Conservation (phyloP, 371 early-diverging fungal species). For the Mortierella sp. region DNA sequence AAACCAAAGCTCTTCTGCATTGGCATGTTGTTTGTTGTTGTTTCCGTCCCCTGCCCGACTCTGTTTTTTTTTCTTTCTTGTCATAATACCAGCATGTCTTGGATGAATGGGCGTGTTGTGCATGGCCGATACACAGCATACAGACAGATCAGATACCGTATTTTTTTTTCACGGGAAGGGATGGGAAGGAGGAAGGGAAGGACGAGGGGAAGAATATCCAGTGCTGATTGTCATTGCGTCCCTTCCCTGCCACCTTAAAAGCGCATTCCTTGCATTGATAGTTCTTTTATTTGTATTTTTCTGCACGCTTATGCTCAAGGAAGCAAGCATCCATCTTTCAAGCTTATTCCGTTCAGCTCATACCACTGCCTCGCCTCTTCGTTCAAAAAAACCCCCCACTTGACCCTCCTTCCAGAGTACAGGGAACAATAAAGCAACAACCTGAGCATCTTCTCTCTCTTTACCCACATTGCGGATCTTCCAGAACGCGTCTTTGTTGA, state of each 20-base stretch:
- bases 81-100: neutral
- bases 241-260: neutral
- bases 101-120: neutral
- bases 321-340: neutral
- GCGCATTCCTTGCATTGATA: neutral
- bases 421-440: neutral
- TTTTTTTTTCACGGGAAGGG: slow-evolving; percentile 1
- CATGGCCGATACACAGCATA: neutral
- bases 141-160: neutral
- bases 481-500: no score
- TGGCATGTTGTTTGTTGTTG: neutral
- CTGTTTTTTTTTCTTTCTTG: neutral
- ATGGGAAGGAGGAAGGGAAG: neutral
- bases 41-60: neutral
- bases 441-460: neutral
- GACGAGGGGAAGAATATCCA: neutral
- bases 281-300: neutral
- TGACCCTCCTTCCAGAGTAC: neutral
- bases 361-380: neutral
- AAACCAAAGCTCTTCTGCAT: neutral
- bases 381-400: neutral
- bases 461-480: no score
- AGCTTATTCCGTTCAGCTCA: neutral
- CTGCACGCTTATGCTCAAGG: neutral
- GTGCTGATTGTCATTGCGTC: neutral